Percentiles rank a stretch among this genome's conserved stretches.
Conservation (phyloP, 176 grass and related monocot species). For the Phoenix roebelenii region DNA sequence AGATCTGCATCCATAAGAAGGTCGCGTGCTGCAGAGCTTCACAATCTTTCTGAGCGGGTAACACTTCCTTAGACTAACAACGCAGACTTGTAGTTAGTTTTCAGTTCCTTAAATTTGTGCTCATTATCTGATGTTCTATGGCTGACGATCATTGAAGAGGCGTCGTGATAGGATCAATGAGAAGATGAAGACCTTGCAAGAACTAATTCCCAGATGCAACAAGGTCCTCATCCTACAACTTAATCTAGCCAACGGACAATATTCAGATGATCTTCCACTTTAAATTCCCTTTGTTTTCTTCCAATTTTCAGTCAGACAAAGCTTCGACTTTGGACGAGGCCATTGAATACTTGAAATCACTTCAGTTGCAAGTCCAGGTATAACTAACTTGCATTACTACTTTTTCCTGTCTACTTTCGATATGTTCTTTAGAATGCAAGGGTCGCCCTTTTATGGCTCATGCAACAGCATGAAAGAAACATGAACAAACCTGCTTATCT, state of each 20-base stretch:
- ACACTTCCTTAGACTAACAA: background rate
- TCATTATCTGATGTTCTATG: slow-evolving; percentile 1
- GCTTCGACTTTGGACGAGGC: slow-evolving; percentile 26
- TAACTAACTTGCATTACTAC: background rate
- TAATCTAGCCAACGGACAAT: background rate
- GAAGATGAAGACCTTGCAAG: slow-evolving; percentile 22
- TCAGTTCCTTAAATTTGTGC: background rate
- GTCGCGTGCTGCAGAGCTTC: slow-evolving; percentile 18
- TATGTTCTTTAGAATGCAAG: background rate
- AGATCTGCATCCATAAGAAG: slow-evolving; percentile 9
- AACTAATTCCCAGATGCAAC: slow-evolving; percentile 20
- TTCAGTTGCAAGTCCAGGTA: slow-evolving; percentile 30
- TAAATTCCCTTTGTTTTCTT: slow-evolving; percentile 2
- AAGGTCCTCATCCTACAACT: background rate
- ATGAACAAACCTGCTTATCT: too few species aligned
- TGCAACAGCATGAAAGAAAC: too few species aligned
- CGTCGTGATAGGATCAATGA: slow-evolving; percentile 18
- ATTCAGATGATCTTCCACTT: background rate
- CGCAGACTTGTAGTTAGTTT: too few species aligned
- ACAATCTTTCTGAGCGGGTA: slow-evolving; percentile 38
- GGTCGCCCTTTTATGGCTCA: too few species aligned
- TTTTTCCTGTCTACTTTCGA: background rate
- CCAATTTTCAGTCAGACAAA: slow-evolving; percentile 26
- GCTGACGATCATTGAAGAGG: background rate
- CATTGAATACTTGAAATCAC: slow-evolving; percentile 27